Evolutionary conservation across 1,284 basidiomycete genomes (phyloP).

Genomic region (Fomitopsis schrenkii): DNA sequence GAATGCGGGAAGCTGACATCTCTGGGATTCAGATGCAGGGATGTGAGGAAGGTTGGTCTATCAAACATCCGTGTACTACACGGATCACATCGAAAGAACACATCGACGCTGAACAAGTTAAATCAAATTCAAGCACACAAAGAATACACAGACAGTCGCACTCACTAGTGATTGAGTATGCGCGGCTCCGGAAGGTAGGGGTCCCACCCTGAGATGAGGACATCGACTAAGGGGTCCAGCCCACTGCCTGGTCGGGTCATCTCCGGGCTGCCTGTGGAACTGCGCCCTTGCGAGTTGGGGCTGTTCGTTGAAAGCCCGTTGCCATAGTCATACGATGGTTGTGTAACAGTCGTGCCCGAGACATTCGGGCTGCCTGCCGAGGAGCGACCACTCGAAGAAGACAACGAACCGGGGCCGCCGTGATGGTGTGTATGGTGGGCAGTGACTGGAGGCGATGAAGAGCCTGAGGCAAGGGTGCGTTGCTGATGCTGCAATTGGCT

Average conservation of each 20-base stretch:
- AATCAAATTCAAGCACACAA: slow-evolving; percentile 5
- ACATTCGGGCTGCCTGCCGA: slow-evolving; percentile 22
- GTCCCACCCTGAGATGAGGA: slow-evolving; percentile 77
- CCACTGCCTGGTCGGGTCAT: slow-evolving; percentile 22
- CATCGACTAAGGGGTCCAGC: slow-evolving; percentile 48
- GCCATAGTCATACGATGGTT: slow-evolving; percentile 39
- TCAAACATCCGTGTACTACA: slow-evolving; percentile 78
- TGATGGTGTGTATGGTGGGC: slow-evolving; percentile 23
- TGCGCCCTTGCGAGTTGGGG: slow-evolving; percentile 40
- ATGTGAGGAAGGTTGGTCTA: slow-evolving; percentile 70
- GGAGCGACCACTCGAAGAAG: slow-evolving; percentile 20
- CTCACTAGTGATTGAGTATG: slow-evolving; percentile 70
- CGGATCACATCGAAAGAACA: slow-evolving; percentile 81
- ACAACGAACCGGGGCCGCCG: slow-evolving; percentile 14
- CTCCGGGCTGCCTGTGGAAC: slow-evolving; percentile 50
- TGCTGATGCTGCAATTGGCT: slow-evolving; percentile 54
- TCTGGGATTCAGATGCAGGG: slow-evolving; percentile 69
- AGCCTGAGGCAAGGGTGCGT: slow-evolving; percentile 30
- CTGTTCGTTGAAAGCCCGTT: slow-evolving; percentile 35
- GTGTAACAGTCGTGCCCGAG: slow-evolving; percentile 40
- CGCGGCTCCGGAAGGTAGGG: slow-evolving; percentile 73
- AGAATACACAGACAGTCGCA: slow-evolving; percentile 7
- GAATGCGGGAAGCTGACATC: slow-evolving; percentile 79
- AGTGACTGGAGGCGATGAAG: slow-evolving; percentile 32
- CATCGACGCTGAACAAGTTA: slow-evolving; percentile 52